A percentile compares a stretch with the other conserved stretches of the same genome.
phyloP scores from a whole-genome alignment of 1,284 basidiomycete genomes.

The Vanrija humicola region DNA sequence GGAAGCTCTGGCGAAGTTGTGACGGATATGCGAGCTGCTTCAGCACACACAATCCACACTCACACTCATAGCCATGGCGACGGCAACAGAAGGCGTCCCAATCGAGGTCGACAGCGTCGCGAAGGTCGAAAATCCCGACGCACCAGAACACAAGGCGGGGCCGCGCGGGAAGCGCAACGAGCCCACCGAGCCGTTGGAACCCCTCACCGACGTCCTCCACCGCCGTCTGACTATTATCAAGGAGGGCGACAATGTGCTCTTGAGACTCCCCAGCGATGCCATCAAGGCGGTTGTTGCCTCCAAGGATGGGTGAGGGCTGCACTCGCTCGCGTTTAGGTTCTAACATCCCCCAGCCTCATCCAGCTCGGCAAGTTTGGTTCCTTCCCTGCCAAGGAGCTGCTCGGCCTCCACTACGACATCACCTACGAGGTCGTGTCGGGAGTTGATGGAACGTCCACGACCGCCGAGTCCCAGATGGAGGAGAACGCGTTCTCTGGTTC shows the following conservation, averaged over 20 bases:
- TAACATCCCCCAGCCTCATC: slow-evolving; percentile 30
- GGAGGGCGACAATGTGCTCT: slow-evolving; percentile 50
- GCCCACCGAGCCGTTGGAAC: slow-evolving; percentile 12
- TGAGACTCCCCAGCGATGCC: slow-evolving; percentile 49
- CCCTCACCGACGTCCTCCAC: slow-evolving; percentile 34
- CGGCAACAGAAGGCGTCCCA: too few relatives aligned
- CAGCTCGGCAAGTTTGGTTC: slow-evolving; percentile 52
- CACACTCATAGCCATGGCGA: too few relatives aligned
- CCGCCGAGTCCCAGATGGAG: slow-evolving; percentile 1
- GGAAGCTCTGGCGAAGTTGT: too few relatives aligned
- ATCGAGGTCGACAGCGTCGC: too few relatives aligned
- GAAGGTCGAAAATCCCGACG: too few relatives aligned
- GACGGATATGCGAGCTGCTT: too few relatives aligned
- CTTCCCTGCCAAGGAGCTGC: slow-evolving; percentile 48
- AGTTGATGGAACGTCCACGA: slow-evolving; percentile 7
- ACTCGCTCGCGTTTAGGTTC: background rate
- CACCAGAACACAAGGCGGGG: too few relatives aligned
- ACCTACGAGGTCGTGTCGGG: slow-evolving; percentile 49
- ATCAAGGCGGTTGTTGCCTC: slow-evolving; percentile 49
- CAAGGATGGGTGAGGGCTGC: slow-evolving; percentile 35
- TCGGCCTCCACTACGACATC: slow-evolving; percentile 51
- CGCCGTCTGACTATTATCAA: slow-evolving; percentile 43
- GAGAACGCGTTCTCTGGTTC: background rate
- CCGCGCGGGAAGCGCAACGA: too few relatives aligned
- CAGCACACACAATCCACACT: too few relatives aligned